Evolutionary conservation across 495 filamentous ascomycete species (phyloP), one percentile per base, ranked within the genome.

Genomic region (Penicillium simplicissimum): DNA sequence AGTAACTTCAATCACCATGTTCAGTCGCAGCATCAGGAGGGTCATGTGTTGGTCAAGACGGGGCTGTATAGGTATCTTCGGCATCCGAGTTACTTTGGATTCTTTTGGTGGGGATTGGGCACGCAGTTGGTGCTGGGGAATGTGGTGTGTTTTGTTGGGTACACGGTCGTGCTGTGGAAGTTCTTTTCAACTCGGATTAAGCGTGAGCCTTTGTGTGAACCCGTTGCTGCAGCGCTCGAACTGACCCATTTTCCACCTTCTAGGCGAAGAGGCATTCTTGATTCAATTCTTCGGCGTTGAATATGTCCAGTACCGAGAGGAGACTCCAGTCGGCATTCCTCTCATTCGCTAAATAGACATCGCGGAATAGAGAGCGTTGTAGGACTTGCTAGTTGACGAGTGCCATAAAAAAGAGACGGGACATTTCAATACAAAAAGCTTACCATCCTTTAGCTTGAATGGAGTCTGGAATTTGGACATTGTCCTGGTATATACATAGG

Each of bases 101-200:
- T 96, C 76, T 98, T 96, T 71, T 98, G 92, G 89, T 98, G 93
- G 93, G 92, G 89, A 0, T 58, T 98, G n/a, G 95, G 95, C 1
- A 96, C 92, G 40, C 95, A 98, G 80, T 65, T 98, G 56, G 85
- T 96, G 31, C 78, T 97, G 58, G 93, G 94, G 35, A 98, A 98
- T 77, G 72, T 81, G 14, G 67, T 96, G 1, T 94, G 92, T 67
- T 84, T 93, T 19, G 62, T 88, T 21, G 88, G 74, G 25, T 97
- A 96, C 81, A 74, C 85, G 3, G 65, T 84, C 23, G 87, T 94
- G 19, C 69, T 98, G 68, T 96, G 90, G 90, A 81, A 75, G 58
- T 98, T 98, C 72, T 98, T 98, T 68, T 75, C 74, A 8, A 73
- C 59, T 17, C 78, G 95, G 61, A 92, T 98, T 62, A 66, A 74